phyloP scores from a whole-genome alignment of 495 filamentous ascomycete species.

The Aspergillus biplanus region DNA sequence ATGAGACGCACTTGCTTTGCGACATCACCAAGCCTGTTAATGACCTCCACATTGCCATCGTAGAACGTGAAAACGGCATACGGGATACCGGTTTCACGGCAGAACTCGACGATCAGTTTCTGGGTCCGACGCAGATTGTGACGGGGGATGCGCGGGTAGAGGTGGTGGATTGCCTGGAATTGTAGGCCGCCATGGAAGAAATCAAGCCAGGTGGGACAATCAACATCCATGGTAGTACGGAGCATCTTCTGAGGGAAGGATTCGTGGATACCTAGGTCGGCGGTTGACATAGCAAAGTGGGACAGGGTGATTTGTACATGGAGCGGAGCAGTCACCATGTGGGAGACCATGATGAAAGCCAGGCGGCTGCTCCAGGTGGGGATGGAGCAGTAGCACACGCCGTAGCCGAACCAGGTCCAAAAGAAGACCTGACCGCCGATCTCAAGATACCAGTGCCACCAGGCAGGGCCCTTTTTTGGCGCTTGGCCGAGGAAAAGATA shows the following conservation, averaged over 20 bases:
- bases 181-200: slow-evolving; percentile 96
- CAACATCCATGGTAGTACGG: slow-evolving; percentile 96
- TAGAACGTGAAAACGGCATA: slow-evolving; percentile 95
- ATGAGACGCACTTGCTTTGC: slow-evolving; percentile 85
- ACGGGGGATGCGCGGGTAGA: slow-evolving; percentile 91
- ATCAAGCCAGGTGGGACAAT: slow-evolving; percentile 93
- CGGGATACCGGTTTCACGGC: slow-evolving; percentile 86
- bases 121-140: slow-evolving; percentile 89
- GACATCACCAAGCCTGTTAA: slow-evolving; percentile 82
- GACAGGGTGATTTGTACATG: slow-evolving; percentile 96
- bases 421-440: slow-evolving; percentile 82
- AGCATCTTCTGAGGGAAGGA: slow-evolving; percentile 97
- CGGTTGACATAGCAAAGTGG: slow-evolving; percentile 96
- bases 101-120: slow-evolving; percentile 85
- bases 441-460: slow-evolving; percentile 91
- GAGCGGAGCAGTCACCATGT: slow-evolving; percentile 82
- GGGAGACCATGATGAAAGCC: slow-evolving; percentile 80
- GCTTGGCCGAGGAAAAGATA: slow-evolving; percentile 76
- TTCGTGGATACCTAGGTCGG: slow-evolving; percentile 83
- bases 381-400: slow-evolving; percentile 75
- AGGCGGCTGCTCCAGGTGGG: slow-evolving; percentile 72
- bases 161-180: slow-evolving; percentile 95
- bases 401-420: slow-evolving; percentile 94
- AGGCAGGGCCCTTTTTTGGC: slow-evolving; percentile 79
- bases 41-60: slow-evolving; percentile 87